phyloP scores from a whole-genome alignment of 2,329 filamentous ascomycete genomes.

The Diaporthe helianthi region DNA sequence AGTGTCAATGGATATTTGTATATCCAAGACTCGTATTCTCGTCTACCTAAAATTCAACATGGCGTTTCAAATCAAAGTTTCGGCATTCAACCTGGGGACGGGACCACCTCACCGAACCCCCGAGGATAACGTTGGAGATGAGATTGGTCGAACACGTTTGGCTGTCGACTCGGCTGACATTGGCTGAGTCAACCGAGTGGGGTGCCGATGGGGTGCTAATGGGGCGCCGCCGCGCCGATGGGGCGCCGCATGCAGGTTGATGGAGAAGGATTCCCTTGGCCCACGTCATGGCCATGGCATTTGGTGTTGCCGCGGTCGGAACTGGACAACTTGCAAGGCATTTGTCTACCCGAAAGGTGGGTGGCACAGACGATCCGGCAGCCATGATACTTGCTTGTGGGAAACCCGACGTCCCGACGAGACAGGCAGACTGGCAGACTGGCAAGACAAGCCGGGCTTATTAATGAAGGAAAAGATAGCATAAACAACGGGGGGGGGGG shows the following conservation, averaged over 20 bases:
- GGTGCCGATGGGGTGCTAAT: background rate
- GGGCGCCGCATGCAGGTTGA: conserved; percentile 7
- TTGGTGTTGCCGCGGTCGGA: background rate
- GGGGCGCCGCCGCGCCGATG: background rate
- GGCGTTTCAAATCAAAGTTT: background rate
- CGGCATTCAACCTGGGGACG: background rate
- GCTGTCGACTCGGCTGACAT: background rate
- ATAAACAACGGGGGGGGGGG: background rate
- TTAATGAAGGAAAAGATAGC: background rate
- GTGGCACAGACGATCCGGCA: conserved; percentile 5
- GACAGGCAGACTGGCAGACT: background rate
- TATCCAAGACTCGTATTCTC: background rate
- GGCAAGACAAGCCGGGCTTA: no score
- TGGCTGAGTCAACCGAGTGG: conserved; percentile 15
- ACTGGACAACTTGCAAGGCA: background rate
- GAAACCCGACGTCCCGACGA: background rate
- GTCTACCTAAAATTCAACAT: accelerated
- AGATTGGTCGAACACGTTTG: background rate
- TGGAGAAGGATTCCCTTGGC: conserved; percentile 22
- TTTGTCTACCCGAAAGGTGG: conserved; percentile 3
- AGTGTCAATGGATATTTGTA: background rate
- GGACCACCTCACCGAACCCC: background rate
- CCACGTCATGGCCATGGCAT: conserved; percentile 2
- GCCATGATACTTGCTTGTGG: background rate
- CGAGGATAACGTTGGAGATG: background rate